Evolutionary conservation across 768 basidiomycete genomes (phyloP), one percentile per base, ranked within the genome.

Genomic region (Cubamyces sp.): DNA sequence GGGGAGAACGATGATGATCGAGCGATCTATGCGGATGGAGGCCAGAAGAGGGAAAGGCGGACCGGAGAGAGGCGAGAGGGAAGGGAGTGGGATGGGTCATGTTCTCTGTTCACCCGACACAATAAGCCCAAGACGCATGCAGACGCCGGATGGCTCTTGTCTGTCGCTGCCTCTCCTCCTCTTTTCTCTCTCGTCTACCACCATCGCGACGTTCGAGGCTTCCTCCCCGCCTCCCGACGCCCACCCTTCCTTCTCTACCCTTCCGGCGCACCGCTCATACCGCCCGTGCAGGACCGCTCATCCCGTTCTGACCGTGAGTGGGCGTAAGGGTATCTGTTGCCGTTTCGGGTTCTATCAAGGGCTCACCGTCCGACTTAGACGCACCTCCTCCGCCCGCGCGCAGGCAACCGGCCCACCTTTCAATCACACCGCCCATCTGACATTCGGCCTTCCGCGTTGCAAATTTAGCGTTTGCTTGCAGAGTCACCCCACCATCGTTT

Each of bases 91-190:
- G n/a, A n/a, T n/a, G n/a, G 21, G 47, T 59, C 41, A 51, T 50
- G 53, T 12, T 40, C 37, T n/a, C 43, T 52, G 54, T 25, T 55
- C 61, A 48, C 37, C 37, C 39, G 57, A 60, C 58, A 64, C 63
- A 64, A 64, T 64, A 64, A 64, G 59, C 58, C 54, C 48, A 43
- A 52, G 63, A 43, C 58, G 58, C 63, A 34, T 34, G 34, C 34
- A 34, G 34, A 9, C 34, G 34, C 58, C 54, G 43, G 26, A 11
- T 26, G 23, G 37, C 41, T 53, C 63, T 50, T 23, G 48, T 54
- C 52, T 54, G 45, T 25, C 18, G 51, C 2, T 23, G 45, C 39
- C 45, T 18, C 54, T 16, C 15, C 16, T n/a, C 25, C 42, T 25
- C 55, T 19, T 54, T 52, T 54, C 57, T 61, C 54, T 39, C 57